Conservation (phyloP, 2,329 filamentous ascomycete species). For the Hypomyces rosellus region DNA sequence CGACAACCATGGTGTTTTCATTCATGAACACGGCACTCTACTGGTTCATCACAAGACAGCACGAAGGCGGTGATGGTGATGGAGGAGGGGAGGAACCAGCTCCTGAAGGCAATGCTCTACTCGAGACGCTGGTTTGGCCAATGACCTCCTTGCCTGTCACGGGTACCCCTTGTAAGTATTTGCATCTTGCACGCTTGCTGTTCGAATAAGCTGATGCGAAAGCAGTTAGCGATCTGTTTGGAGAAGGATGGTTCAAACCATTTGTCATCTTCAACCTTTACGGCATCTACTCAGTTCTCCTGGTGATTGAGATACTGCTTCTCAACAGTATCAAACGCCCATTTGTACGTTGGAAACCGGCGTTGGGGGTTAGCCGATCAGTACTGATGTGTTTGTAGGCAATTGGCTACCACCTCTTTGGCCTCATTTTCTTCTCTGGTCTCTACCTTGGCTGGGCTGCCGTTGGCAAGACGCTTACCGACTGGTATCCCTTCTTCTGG, state of each 20-base stretch:
- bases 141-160: background rate
- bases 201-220: conserved; percentile 13
- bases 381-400: conserved; percentile 30
- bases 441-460: conserved; percentile 46
- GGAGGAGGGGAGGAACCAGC: background rate
- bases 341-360: conserved; percentile 30
- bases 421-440: conserved; percentile 34
- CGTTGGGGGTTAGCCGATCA: background rate
- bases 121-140: background rate
- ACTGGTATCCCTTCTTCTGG: conserved; percentile 45
- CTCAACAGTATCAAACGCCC: conserved; percentile 50
- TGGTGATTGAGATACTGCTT: conserved; percentile 38
- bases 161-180: conserved; percentile 8
- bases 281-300: conserved; percentile 36
- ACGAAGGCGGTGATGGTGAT: conserved; percentile 13
- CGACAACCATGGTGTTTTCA: conserved; percentile 37
- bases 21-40: conserved; percentile 47
- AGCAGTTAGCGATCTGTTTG: conserved; percentile 42
- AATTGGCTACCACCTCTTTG: conserved; percentile 36
- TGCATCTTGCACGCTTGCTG: background rate
- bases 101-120: background rate
- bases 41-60: conserved; percentile 37
- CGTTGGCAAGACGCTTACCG: conserved; percentile 40
- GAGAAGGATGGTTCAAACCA: conserved; percentile 40
- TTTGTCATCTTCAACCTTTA: conserved; percentile 44